These are phyloP conservation scores for Venturia asperata DNA, from an alignment of 2,329 filamentous ascomycete species.

Conservation along the genomic window DNA sequence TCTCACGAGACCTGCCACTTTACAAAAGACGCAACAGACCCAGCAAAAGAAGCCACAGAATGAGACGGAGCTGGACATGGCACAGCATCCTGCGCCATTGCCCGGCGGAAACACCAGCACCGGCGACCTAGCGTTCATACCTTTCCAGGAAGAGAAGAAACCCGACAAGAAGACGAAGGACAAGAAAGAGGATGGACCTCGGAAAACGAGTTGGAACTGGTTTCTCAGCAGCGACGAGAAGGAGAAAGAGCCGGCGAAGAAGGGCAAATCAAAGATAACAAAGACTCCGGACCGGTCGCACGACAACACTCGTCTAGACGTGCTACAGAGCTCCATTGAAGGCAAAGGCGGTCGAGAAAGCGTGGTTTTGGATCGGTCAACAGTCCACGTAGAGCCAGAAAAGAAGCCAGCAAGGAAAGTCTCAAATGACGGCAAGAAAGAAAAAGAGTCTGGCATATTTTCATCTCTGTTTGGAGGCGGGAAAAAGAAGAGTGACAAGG, in stretches of 20 bases:
- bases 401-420: conserved; percentile 71
- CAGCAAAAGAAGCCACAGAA: conserved; percentile 36
- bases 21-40: conserved; percentile 32
- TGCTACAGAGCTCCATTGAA: conserved; percentile 83
- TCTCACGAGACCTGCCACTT: conserved; percentile 18
- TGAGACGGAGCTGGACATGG: conserved; percentile 51
- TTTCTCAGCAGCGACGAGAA: conserved; percentile 62
- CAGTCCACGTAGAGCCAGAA: conserved; percentile 67
- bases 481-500: conserved; percentile 78
- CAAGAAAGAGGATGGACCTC: conserved; percentile 59
- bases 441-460: conserved; percentile 82
- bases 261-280: conserved; percentile 52
- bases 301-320: conserved; percentile 76
- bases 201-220: conserved; percentile 83
- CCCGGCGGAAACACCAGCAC: conserved; percentile 65
- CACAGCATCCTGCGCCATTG: conserved; percentile 59
- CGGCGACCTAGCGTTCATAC: conserved; percentile 72
- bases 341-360: conserved; percentile 64
- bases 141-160: conserved; percentile 66
- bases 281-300: conserved; percentile 56
- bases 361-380: conserved; percentile 73
- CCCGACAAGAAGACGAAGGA: conserved; percentile 59
- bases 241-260: conserved; percentile 41
- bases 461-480: conserved; percentile 85
- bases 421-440: conserved; percentile 64